Base-by-base conservation (phyloP, 2,329 filamentous ascomycete species). In the Calonectria pauciramosa region DNA sequence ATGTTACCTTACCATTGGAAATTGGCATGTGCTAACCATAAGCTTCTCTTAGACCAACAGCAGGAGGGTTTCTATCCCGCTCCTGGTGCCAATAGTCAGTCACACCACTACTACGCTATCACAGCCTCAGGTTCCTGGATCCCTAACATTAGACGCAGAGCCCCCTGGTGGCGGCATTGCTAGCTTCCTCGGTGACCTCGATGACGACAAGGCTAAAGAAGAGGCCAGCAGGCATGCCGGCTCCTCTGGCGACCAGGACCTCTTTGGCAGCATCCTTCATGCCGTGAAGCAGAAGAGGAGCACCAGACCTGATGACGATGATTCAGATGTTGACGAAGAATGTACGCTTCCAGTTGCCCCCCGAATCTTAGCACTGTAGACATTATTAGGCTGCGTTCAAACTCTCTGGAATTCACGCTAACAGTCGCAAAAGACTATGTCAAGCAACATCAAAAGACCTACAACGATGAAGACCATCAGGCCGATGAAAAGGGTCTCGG, bases 371-470 rank as follows among this genome's bases (percentile, higher is more conserved):
- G 11, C 16, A 16, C 3, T 5, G 28, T 8, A 52, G 32, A 38
- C 7, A 10, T 49, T 54, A 1, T 10, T 23, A 11, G 56, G 5
- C 47, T 2, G 51, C 28, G 4, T 59, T 18, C 44, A 34, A 60
- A 51, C 13, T 28, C 63, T 14, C n/a, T 52, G 20, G 36, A 26
- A 20, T 36, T 52, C 28, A 13, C 10, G 3, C 16, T 26, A n/a
- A 36, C 38, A 3, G 28, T 34, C 2, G 36, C 5, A 14, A 23
- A 66, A 91, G 91, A 95, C 75, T 93, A 94, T 23, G 91, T 96
- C 28, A 88, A 91, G 79, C 91, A 94, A 78, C 95, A 98, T 87
- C 90, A 96, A 86, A 90, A 94, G 73, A 91, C 93, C 81, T 98
- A 96, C 82, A 87, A 89, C 28, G 86, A 88, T 23, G 85, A 88